These are phyloP conservation scores for Hordeum marinum DNA, from an alignment of 176 grass and related monocot species.

Conservation along the genomic window DNA sequence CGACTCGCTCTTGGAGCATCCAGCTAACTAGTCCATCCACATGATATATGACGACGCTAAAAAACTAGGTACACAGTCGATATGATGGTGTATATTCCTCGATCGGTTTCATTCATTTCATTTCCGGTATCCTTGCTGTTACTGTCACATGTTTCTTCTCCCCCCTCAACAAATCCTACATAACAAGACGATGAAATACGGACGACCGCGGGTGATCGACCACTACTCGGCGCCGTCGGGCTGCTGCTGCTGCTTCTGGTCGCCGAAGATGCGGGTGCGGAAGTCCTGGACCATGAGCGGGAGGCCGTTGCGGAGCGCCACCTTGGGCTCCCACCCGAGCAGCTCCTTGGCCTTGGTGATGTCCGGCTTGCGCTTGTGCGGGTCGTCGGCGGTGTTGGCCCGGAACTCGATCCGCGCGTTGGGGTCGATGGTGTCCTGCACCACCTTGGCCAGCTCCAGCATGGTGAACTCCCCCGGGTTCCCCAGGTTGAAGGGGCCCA, in stretches of 20 bases:
- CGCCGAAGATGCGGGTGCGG: constrained; percentile 67
- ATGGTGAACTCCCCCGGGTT: constrained; percentile 91
- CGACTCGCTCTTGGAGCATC: not conserved
- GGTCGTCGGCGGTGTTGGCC: constrained; percentile 76
- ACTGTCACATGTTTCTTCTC: not conserved
- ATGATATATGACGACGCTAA: not conserved
- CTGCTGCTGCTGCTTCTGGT: constrained; percentile 15
- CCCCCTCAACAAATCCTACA: not conserved
- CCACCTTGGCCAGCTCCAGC: constrained; percentile 89
- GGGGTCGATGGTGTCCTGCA: constrained; percentile 82
- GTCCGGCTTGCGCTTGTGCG: constrained; percentile 93
- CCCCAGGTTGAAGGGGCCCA: constrained; percentile 83
- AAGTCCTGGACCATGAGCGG: constrained; percentile 86
- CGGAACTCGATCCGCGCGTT: constrained; percentile 73
- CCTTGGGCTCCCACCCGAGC: constrained; percentile 78
- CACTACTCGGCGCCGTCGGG: not conserved
- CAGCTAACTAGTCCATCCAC: not conserved
- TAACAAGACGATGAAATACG: not conserved
- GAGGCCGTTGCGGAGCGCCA: constrained; percentile 55
- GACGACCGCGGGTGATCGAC: no score
- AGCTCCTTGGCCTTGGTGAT: constrained; percentile 72
- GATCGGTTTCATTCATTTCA: not conserved
- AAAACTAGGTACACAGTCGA: not conserved
- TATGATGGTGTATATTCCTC: not conserved
- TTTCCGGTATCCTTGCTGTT: not conserved